Base-by-base conservation (phyloP, 2,329 filamentous ascomycete species). In the Nothomitra cinnamomea region DNA sequence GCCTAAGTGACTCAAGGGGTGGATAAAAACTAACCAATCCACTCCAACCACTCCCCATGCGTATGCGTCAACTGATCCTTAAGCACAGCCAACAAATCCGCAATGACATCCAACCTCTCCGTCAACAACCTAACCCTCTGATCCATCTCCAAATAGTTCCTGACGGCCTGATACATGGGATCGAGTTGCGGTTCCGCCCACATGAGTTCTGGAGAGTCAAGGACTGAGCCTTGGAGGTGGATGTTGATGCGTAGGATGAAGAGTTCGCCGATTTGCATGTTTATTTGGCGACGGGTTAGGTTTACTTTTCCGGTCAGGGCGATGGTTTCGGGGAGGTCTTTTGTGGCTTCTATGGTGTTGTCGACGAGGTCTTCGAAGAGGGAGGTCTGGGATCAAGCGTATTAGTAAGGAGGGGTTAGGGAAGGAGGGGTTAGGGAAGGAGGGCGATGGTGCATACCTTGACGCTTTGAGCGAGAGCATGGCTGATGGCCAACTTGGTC, bases 201-300 rank as follows among this genome's bases (percentile, higher is more conserved):
- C 76, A 98, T 96, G 42, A 98, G 76, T 69, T 98, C 92, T 0
- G 92, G 92, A 8, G 89, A 94, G 66, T 98, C 92, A 40, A 98
- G 82, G 4, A 98, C 89, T 28, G 87, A 94, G 35, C 92, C 92
- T 67, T 96, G 95, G 51, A 98, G 77, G 69, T 98, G 94, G 63
- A 98, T 96, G 67, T 92, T 95, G 71, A 98, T 96, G 56, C 92
- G 81, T 32, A 98, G 73, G 64, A 98, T 96, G 68, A 98, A 98
- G 53, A 98, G 79, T 70, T 98, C 89, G 65, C 92, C 92, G 57
- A 98, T 95, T 69, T 96, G 89, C 89, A 96, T 96, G 73, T 96
- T 96, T 73, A 98, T 95, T 66, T 96, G 82, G 56, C 81, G 80
- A 43, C 90, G 81, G 55, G 82, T 87, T 55, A 98, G 79, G 54